Evolutionary conservation across 768 basidiomycete species (phyloP).

Genomic region (Boletellus sp.): DNA sequence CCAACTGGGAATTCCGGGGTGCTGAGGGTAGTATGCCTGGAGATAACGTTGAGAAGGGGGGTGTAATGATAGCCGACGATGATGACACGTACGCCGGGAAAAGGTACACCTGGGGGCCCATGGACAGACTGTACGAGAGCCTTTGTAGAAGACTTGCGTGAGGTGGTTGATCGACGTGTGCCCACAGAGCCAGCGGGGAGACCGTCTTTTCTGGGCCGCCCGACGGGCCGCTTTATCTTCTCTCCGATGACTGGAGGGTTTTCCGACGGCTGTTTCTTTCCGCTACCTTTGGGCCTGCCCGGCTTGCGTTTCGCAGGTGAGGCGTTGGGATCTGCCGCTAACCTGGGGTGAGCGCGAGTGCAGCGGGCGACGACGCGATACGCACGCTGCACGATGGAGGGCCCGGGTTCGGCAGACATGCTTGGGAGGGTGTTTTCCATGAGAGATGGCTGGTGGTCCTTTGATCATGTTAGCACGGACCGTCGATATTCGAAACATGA

Average conservation of each 20-base stretch:
- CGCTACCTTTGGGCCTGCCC: conserved; percentile 77
- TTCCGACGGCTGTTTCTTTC: conserved; percentile 55
- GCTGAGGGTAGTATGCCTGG: conserved; percentile 32
- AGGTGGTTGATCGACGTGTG: conserved; percentile 40
- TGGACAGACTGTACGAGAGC: conserved; percentile 16
- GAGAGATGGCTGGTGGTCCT: conserved; percentile 12
- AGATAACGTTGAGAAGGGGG: conserved; percentile 3
- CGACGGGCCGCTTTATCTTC: conserved; percentile 74
- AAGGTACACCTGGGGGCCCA: conserved; percentile 27
- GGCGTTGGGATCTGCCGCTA: conserved; percentile 26
- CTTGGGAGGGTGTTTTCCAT: conserved; percentile 28
- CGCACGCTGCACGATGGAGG: conserved; percentile 27
- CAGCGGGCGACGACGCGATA: neutral
- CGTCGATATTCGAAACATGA: conserved; percentile 20
- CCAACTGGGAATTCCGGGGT: conserved; percentile 30
- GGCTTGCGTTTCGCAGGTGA: conserved; percentile 60
- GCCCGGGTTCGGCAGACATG: conserved; percentile 25
- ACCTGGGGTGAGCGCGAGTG: conserved; percentile 5
- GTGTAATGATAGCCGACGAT: neutral
- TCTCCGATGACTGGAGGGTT: conserved; percentile 38
- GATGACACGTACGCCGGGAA: conserved; percentile 26
- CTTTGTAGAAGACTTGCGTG: conserved; percentile 38
- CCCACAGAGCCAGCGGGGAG: conserved; percentile 71
- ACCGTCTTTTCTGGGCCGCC: conserved; percentile 78
- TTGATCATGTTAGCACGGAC: conserved; percentile 24